These are phyloP conservation scores for Aspergillus wentii DNA, from an alignment of 495 filamentous ascomycete genomes.

Conservation along the genomic window DNA sequence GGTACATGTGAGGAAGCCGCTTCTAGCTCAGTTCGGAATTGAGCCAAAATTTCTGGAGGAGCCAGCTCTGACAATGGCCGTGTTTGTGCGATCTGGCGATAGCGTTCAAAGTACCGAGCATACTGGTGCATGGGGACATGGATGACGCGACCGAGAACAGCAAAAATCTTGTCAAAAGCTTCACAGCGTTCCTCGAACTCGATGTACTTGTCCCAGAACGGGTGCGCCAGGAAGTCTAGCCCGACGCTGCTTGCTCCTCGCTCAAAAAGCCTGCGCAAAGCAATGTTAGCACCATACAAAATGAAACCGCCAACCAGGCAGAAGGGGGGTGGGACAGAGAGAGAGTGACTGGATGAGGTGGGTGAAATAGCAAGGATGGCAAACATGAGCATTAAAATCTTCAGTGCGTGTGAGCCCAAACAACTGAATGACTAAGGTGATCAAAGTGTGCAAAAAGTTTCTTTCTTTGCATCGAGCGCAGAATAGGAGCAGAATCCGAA, in stretches of 20 bases:
- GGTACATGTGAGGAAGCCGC: slow-evolving; percentile 42
- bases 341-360: slow-evolving; percentile 17
- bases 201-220: slow-evolving; percentile 98
- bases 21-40: slow-evolving; percentile 67
- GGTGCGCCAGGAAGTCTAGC: slow-evolving; percentile 88
- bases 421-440: slow-evolving; percentile 32
- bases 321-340: slow-evolving; percentile 19
- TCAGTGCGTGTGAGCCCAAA: slow-evolving; percentile 33
- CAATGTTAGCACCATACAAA: slow-evolving; percentile 26
- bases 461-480: slow-evolving; percentile 31
- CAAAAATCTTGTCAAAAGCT: slow-evolving; percentile 80
- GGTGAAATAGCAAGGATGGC: slow-evolving; percentile 35
- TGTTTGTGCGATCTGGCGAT: slow-evolving; percentile 69
- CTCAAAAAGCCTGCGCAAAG: slow-evolving; percentile 73
- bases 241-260: slow-evolving; percentile 81
- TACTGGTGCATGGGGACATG: slow-evolving; percentile 97
- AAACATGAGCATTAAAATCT: slow-evolving; percentile 51
- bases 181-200: slow-evolving; percentile 92
- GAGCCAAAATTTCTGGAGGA: slow-evolving; percentile 59
- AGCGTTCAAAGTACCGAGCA: slow-evolving; percentile 89
- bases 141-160: slow-evolving; percentile 78
- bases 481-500: slow-evolving; percentile 30
- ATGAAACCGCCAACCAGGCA: slow-evolving; percentile 4
- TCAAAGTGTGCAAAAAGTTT: slow-evolving; percentile 23
- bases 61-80: slow-evolving; percentile 72